Evolutionary conservation across 768 basidiomycete genomes (phyloP).

Genomic region (Tremella fuciformis): DNA sequence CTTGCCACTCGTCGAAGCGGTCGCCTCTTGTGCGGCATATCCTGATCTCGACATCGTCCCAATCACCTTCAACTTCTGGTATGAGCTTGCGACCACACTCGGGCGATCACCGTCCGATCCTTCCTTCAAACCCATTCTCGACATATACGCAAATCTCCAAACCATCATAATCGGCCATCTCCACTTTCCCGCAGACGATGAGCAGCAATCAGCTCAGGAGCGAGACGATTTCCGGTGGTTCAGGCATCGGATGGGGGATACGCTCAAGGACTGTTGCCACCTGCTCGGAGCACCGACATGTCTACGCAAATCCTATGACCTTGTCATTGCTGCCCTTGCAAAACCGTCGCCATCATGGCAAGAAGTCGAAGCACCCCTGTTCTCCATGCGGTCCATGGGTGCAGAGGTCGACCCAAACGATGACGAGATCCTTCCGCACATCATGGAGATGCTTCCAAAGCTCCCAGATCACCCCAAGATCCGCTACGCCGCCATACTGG

Average conservation of each 20-base stretch:
- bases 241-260: constrained; percentile 97
- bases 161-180: constrained; percentile 81
- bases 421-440: constrained; percentile 82
- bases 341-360: constrained; percentile 75
- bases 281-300: constrained; percentile 86
- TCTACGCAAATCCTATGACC: constrained; percentile 72
- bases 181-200: constrained; percentile 76
- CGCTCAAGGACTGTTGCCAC: constrained; percentile 95
- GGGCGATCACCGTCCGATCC: constrained; percentile 62
- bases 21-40: constrained; percentile 87
- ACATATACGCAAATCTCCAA: constrained; percentile 82
- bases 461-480: constrained; percentile 86
- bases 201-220: constrained; percentile 69
- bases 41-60: constrained; percentile 92
- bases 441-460: constrained; percentile 88
- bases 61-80: constrained; percentile 99
- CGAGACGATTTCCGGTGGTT: constrained; percentile 90
- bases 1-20: constrained; percentile 91
- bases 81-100: constrained; percentile 85
- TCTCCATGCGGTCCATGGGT: constrained; percentile 97
- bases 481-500: constrained; percentile 90
- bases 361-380: constrained; percentile 93
- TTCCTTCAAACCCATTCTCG: constrained; percentile 60
- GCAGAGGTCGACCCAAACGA: constrained; percentile 83
- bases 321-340: constrained; percentile 71